Evolutionary conservation across 495 filamentous ascomycete genomes (phyloP).

Genomic region (Hyaloscypha variabilis): DNA sequence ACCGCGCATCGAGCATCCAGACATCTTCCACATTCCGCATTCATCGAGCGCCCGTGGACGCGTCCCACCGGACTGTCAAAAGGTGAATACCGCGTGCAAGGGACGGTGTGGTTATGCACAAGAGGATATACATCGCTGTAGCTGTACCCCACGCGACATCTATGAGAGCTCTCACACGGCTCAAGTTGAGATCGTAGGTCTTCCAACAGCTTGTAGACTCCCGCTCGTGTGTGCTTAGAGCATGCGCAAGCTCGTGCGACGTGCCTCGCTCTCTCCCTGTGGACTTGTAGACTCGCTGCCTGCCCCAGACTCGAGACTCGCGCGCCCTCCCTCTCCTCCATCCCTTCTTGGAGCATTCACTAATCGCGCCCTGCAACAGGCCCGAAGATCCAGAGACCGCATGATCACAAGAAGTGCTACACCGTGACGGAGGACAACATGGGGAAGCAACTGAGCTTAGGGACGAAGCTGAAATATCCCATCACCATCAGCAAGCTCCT

Average conservation of each 20-base stretch:
- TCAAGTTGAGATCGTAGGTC: constrained; percentile 35
- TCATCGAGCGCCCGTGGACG: background rate
- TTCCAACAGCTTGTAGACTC: constrained; percentile 29
- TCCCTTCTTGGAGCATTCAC: background rate
- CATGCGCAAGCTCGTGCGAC: constrained; percentile 28
- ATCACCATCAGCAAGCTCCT: constrained; percentile 90
- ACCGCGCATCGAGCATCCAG: background rate
- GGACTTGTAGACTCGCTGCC: constrained; percentile 16
- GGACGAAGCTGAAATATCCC: constrained; percentile 78
- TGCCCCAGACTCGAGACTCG: constrained; percentile 6
- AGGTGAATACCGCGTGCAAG: constrained; percentile 29
- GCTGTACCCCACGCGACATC: constrained; percentile 33
- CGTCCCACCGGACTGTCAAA: constrained; percentile 8
- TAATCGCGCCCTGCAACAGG: constrained; percentile 9
- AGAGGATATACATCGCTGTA: constrained; percentile 24
- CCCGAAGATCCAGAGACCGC: constrained; percentile 13
- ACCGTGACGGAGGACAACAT: constrained; percentile 31
- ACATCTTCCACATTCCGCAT: background rate
- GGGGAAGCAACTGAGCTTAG: constrained; percentile 51
- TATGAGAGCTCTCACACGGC: constrained; percentile 30
- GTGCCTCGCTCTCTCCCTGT: constrained; percentile 8
- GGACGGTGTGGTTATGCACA: background rate
- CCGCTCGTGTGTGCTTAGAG: constrained; percentile 18
- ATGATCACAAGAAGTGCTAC: constrained; percentile 29
- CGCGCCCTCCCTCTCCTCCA: constrained; percentile 2